Conservation (phyloP, 257 asterid species). For the Solanum raphanifolium region DNA sequence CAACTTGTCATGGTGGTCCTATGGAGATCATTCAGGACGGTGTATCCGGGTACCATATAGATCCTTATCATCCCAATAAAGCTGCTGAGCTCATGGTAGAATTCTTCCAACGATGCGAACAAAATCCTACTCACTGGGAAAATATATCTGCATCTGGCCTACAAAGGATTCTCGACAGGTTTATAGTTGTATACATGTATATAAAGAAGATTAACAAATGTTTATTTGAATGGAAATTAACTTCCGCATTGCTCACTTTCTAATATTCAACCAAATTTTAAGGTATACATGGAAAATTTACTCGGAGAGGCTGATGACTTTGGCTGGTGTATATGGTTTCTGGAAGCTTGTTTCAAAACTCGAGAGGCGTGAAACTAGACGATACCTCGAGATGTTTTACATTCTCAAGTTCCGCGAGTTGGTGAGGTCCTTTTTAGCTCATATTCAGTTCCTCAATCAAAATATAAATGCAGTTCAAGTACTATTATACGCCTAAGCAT, state of each 20-base stretch:
- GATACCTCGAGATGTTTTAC: conserved; percentile 96
- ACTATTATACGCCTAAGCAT: neutral
- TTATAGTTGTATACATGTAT: neutral
- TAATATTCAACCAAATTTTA: neutral
- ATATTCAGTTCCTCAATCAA: neutral
- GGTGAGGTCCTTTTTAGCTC: conserved; percentile 34
- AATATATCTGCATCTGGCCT: conserved; percentile 51
- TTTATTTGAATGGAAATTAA: neutral
- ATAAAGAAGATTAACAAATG: neutral
- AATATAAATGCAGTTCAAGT: neutral
- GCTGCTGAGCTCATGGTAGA: conserved; percentile 52
- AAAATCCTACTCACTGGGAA: conserved; percentile 62
- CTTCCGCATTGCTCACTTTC: neutral
- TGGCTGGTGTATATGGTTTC: conserved; percentile 88
- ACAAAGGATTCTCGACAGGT: conserved; percentile 62
- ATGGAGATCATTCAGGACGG: conserved; percentile 89
- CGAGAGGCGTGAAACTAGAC: conserved; percentile 82
- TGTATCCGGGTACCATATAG: conserved; percentile 77
- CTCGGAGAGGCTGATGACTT: conserved; percentile 89
- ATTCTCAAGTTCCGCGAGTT: conserved; percentile 82
- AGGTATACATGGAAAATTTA: conserved; percentile 95
- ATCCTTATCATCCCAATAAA: conserved; percentile 86
- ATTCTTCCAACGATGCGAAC: conserved; percentile 58
- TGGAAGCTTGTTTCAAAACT: conserved; percentile 91
- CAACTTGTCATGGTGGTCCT: conserved; percentile 95